Conservation (phyloP, 768 basidiomycete species). For the Tremella fuciformis region DNA sequence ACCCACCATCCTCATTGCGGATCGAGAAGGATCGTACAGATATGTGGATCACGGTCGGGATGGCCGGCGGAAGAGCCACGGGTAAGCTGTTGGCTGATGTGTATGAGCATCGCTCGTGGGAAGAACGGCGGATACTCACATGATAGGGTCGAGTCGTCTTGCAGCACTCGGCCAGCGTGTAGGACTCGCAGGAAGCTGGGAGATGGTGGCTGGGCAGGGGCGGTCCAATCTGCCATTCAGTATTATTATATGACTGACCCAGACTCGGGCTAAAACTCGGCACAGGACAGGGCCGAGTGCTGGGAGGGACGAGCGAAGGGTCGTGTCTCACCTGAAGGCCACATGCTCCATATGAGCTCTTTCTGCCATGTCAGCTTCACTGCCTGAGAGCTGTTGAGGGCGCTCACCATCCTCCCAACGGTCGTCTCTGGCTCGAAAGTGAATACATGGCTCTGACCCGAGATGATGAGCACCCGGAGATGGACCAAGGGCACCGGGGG, state of each 20-base stretch:
- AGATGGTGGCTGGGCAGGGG: constrained; percentile 40
- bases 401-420: constrained; percentile 37
- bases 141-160: constrained; percentile 42
- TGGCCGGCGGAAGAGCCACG: constrained; percentile 19
- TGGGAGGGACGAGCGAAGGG: not conserved
- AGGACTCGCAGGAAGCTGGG: constrained; percentile 39
- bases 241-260: too few relatives aligned
- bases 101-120: not conserved
- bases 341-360: constrained; percentile 41
- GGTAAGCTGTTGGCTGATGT: constrained; percentile 41
- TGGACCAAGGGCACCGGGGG: constrained; percentile 17
- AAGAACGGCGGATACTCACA: constrained; percentile 25
- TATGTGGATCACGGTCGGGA: constrained; percentile 47
- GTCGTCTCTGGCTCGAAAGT: constrained; percentile 48
- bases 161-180: constrained; percentile 40
- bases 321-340: constrained; percentile 34
- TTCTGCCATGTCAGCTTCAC: constrained; percentile 18
- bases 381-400: too few relatives aligned
- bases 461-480: constrained; percentile 46
- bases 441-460: constrained; percentile 47
- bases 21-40: constrained; percentile 48
- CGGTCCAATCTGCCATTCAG: constrained; percentile 31
- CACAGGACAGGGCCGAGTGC: not conserved
- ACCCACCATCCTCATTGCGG: constrained; percentile 38
- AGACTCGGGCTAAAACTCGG: not conserved